Evolutionary conservation across 352 stramenopile genomes (phyloP).

Genomic region (Phytophthora pinifolia): DNA sequence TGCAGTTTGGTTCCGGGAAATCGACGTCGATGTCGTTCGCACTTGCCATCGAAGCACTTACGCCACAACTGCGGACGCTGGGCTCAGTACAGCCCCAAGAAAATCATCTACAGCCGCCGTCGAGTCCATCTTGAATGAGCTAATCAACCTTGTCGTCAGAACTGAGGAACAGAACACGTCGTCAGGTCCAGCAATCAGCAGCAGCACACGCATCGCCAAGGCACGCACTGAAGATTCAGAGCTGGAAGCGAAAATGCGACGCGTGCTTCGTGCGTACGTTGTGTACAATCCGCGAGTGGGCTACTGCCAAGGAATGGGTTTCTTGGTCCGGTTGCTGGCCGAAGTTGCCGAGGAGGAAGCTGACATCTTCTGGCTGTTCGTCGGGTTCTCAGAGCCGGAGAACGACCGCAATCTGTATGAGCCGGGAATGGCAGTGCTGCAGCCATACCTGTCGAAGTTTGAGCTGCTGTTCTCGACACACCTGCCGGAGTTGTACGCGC

Average conservation of each 20-base stretch:
- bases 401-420: slow-evolving; percentile 80
- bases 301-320: slow-evolving; percentile 91
- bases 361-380: slow-evolving; percentile 84
- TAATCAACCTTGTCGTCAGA: slow-evolving; percentile 21
- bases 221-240: slow-evolving; percentile 12
- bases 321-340: slow-evolving; percentile 72
- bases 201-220: neutral
- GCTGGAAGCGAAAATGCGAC: slow-evolving; percentile 69
- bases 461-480: slow-evolving; percentile 62
- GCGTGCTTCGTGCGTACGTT: slow-evolving; percentile 77
- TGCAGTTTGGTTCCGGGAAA: slow-evolving; percentile 74
- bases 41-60: slow-evolving; percentile 70
- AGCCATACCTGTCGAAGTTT: slow-evolving; percentile 68
- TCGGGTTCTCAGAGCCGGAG: slow-evolving; percentile 71
- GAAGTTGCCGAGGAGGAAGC: slow-evolving; percentile 68
- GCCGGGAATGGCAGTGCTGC: slow-evolving; percentile 66
- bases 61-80: too few species aligned
- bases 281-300: slow-evolving; percentile 80
- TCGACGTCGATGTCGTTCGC: slow-evolving; percentile 78
- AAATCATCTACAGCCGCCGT: too few species aligned
- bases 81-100: too few species aligned
- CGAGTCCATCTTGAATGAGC: slow-evolving; percentile 17
- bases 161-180: slow-evolving; percentile 1
- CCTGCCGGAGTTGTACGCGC: slow-evolving; percentile 61
- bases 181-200: neutral